phyloP scores from a whole-genome alignment of 345 rosid genomes.

The Populus pruinosa region DNA sequence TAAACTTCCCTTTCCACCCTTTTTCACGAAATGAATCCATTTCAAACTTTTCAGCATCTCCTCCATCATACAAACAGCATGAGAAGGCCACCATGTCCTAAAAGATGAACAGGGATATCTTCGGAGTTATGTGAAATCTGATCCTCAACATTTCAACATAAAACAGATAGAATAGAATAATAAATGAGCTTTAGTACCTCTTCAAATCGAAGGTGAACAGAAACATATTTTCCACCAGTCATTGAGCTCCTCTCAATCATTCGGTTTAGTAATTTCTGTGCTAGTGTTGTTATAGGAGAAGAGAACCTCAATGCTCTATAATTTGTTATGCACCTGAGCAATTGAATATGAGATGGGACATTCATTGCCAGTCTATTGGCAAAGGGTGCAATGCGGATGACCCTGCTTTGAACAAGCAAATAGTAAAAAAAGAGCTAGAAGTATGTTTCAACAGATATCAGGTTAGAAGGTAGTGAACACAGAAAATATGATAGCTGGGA shows the following conservation, averaged over 20 bases:
- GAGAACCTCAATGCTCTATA: slow-evolving; percentile 80
- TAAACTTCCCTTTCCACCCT: slow-evolving; percentile 84
- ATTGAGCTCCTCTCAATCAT: slow-evolving; percentile 71
- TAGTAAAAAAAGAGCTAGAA: slow-evolving; percentile 13
- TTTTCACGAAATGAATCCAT: slow-evolving; percentile 66
- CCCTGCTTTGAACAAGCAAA: slow-evolving; percentile 47
- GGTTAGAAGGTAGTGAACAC: neutral
- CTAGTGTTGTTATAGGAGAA: slow-evolving; percentile 51
- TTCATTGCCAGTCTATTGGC: slow-evolving; percentile 97
- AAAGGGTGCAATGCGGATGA: slow-evolving; percentile 78
- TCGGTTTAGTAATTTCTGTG: slow-evolving; percentile 57
- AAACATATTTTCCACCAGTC: slow-evolving; percentile 70
- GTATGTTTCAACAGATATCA: neutral
- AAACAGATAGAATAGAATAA: neutral
- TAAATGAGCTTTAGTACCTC: slow-evolving; percentile 45
- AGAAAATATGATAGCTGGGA: neutral
- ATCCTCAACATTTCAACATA: neutral
- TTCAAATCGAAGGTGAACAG: slow-evolving; percentile 91
- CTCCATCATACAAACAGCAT: slow-evolving; percentile 84
- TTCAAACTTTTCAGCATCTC: slow-evolving; percentile 63
- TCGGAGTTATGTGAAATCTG: neutral
- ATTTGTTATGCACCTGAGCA: slow-evolving; percentile 82
- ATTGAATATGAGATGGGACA: slow-evolving; percentile 79
- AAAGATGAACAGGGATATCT: slow-evolving; percentile 9
- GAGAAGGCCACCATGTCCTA: slow-evolving; percentile 99